Conservation (phyloP, 345 rosid genomes). For the Melaleuca quinquenervia region DNA sequence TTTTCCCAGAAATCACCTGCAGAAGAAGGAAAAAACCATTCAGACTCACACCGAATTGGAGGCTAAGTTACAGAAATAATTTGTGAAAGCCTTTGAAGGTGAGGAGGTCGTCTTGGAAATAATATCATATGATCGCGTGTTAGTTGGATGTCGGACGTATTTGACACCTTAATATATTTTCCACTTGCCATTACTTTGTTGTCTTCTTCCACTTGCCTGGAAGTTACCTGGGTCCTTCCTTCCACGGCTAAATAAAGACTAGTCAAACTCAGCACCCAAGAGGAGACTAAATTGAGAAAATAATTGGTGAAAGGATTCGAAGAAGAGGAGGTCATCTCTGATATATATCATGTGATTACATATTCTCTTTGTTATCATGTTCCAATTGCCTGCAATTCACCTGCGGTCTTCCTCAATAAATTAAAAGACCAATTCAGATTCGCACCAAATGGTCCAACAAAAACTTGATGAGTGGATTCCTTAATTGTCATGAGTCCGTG, state of each 20-base stretch:
- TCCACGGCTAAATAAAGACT: neutral
- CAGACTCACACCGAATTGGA: neutral
- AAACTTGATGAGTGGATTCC: no score
- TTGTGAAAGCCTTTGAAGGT: neutral
- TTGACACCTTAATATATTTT: neutral
- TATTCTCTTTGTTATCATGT: no score
- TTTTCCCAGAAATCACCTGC: neutral
- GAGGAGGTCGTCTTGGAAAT: neutral
- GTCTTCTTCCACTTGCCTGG: neutral
- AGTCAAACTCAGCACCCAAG: neutral
- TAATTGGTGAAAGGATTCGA: no score
- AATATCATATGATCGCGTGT: neutral
- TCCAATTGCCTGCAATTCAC: neutral
- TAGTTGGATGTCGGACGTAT: neutral
- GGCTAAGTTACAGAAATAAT: neutral
- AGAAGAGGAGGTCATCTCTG: no score
- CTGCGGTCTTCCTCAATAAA: no score
- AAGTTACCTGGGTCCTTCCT: neutral
- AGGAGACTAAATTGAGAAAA: neutral
- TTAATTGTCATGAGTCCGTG: no score
- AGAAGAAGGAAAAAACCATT: neutral
- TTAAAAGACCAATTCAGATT: no score
- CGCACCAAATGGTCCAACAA: no score
- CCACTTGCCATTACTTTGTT: neutral
- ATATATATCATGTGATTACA: neutral